Evolutionary conservation across 768 basidiomycete species (phyloP).

Genomic region (Leccinum subgranulosum): DNA sequence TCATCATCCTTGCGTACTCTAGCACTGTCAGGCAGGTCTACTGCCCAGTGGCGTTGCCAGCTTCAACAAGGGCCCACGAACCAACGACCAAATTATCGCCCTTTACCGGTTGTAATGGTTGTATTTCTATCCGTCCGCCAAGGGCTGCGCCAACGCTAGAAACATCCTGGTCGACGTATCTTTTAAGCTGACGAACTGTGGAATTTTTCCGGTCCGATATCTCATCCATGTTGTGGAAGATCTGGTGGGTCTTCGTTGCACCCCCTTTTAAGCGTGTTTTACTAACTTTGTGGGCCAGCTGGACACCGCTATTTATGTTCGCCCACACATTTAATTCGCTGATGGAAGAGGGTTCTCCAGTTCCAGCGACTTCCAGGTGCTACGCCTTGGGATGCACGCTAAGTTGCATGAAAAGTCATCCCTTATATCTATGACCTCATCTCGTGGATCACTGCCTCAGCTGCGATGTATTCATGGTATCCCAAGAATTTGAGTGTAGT

Average conservation of each 20-base stretch:
- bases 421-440: not conserved
- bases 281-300: not conserved
- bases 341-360: not conserved
- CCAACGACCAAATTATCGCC: not conserved
- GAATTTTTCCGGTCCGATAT: not conserved
- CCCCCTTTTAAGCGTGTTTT: not conserved
- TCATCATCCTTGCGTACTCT: not conserved
- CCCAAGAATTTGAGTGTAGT: not conserved
- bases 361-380: not conserved
- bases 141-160: not conserved
- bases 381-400: not conserved
- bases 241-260: not conserved
- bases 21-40: constrained; percentile 1
- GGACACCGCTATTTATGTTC: not conserved
- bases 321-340: not conserved
- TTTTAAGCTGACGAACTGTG: not conserved
- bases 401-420: not conserved
- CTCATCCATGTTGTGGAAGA: not conserved
- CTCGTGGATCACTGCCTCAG: not conserved
- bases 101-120: not conserved
- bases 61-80: not conserved
- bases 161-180: not conserved
- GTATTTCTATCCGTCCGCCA: not conserved
- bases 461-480: not conserved
- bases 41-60: not conserved